Evolutionary conservation across 73 alveolate genomes (phyloP), one percentile per base, ranked within the genome.

Genomic region (Urostyla sp.): DNA sequence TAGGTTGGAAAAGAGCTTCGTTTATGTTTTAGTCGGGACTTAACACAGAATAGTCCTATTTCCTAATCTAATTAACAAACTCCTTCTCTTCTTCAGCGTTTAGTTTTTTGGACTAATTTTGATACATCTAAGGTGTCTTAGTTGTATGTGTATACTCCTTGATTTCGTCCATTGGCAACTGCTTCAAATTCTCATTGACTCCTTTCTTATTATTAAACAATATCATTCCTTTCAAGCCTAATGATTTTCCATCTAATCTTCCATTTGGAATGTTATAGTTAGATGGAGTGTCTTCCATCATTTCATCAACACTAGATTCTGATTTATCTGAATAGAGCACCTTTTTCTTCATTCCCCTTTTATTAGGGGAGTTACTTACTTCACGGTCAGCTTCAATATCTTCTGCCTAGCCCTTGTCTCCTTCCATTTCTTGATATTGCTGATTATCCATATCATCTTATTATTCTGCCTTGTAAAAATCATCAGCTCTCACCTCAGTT

Each of bases 221-320:
- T 10, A 69, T 52, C n/a, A 73, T 11, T 27, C 66, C 85, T 32
- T 67, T 86, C 5, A 86, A 61, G 1, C 94, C 94, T 18, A 40
- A 30, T 13, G 78, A 45, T 28, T 67, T 58, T 0, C 84, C 87
- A 8, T 86, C 94, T 21, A 86, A 73, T 43, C 94, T 60, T 0
- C 94, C 94, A 35, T 86, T 86, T 15, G 69, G 51, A 20, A 77
- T 55, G 54, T 86, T 86, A 63, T 86, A 86, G 52, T 86, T 86
- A n/a, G 90, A 77, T 0, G 94, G 94, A 26, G 94, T 86, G 58
- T 86, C 94, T 21, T 57, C 94, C 94, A 86, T 86, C 87, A 77
- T 51, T 10, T 67, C 80, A 36, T 57, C 94, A 7, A 86, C 80
- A 31, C 87, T 60, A 0, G 90, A 77, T 66, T 86, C 94, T 0